Percentiles rank a stretch among this genome's conserved stretches.
These are phyloP conservation scores for Carallia pectinifolia DNA, from an alignment of 345 rosid genomes.

Conservation along the genomic window DNA sequence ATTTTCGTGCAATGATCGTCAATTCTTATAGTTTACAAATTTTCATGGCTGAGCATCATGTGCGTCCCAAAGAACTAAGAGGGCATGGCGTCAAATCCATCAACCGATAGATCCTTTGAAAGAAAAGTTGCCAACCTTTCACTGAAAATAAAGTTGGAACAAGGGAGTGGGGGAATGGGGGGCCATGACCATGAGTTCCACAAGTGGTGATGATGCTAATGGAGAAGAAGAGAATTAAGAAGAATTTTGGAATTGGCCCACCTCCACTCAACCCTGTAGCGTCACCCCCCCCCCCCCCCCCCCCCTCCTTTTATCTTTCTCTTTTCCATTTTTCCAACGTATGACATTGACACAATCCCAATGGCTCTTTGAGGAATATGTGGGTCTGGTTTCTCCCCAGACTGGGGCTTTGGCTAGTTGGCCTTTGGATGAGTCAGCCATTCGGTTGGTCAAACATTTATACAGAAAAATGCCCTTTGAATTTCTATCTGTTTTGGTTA, in stretches of 20 bases:
- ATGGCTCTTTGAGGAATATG: conserved; percentile 21
- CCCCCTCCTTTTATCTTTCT: background rate
- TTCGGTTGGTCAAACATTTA: conserved; percentile 18
- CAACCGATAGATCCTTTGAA: too few relatives aligned
- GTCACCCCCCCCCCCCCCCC: background rate
- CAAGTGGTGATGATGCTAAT: background rate
- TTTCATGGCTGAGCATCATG: too few relatives aligned
- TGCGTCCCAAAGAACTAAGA: too few relatives aligned
- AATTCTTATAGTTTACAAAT: too few relatives aligned
- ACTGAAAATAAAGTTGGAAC: too few relatives aligned
- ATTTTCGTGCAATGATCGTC: too few relatives aligned
- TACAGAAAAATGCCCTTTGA: background rate
- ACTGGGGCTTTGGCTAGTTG: too few relatives aligned
- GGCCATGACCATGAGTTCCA: conserved; percentile 11
- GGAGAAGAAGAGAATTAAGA: background rate
- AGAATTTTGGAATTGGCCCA: conserved; percentile 24
- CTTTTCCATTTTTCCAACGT: background rate
- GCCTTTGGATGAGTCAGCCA: background rate
- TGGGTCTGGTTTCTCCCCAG: conserved; percentile 14
- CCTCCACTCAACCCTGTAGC: conserved; percentile 15
- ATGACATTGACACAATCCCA: conserved; percentile 3
- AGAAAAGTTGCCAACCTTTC: too few relatives aligned
- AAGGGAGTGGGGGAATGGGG: too few relatives aligned
- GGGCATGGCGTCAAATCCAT: too few relatives aligned
- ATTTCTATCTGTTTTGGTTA: conserved; percentile 1